Conservation (phyloP, 371 early-diverging fungal species). For the Synchytrium microbalum region DNA sequence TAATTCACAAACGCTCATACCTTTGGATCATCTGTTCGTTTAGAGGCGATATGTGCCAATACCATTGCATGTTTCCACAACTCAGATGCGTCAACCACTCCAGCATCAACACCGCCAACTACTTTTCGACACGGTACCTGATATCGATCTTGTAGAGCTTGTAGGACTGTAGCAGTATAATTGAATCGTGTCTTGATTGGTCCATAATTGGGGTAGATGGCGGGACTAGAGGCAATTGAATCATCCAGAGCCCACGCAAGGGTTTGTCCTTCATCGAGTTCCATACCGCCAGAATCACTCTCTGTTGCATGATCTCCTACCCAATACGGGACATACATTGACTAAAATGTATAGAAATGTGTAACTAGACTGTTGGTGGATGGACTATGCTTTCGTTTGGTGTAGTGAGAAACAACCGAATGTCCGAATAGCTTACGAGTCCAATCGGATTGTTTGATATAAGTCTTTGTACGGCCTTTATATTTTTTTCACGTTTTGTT, state of each 20-base stretch:
- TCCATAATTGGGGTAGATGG: slow-evolving; percentile 13
- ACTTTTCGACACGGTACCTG: slow-evolving; percentile 7
- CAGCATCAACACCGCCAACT: not conserved
- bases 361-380: slow-evolving; percentile 2
- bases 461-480: slow-evolving; percentile 22
- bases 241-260: slow-evolving; percentile 14
- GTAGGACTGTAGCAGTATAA: slow-evolving; percentile 13
- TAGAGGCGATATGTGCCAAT: slow-evolving; percentile 34
- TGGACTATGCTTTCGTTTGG: not conserved
- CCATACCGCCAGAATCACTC: too few species aligned
- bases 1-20: too few species aligned
- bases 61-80: slow-evolving; percentile 26
- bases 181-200: slow-evolving; percentile 16
- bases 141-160: slow-evolving; percentile 11
- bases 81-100: not conserved
- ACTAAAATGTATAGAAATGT: not conserved
- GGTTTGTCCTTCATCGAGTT: too few species aligned
- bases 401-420: slow-evolving; percentile 20
- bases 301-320: too few species aligned
- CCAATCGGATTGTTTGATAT: slow-evolving; percentile 33
- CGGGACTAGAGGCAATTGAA: slow-evolving; percentile 11
- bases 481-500: slow-evolving; percentile 23
- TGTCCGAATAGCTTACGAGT: slow-evolving; percentile 28
- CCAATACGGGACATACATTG: too few species aligned
- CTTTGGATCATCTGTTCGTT: slow-evolving; percentile 34